Base-by-base conservation (phyloP, 2,329 filamentous ascomycete genomes). In the Byssothecium circinans region DNA sequence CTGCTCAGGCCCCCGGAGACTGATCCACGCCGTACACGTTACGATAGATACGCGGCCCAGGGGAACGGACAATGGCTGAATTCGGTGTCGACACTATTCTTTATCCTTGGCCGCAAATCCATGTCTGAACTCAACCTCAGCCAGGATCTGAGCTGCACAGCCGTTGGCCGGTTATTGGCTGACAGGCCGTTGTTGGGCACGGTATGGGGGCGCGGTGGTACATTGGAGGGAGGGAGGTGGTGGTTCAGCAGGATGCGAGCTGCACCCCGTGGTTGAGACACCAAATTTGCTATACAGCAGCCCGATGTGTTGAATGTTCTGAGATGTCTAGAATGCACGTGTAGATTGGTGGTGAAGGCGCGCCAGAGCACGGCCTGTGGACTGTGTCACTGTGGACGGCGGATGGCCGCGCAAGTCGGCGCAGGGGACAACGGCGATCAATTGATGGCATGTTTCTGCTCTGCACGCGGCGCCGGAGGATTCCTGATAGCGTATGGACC, bases 21-120 rank as follows among this genome's bases (percentile, higher is more conserved):
- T 14, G 29, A 32, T 32, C 29, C 29, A 32, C 29, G 29, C 7
- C 29, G 12, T 32, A 41, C 45, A 41, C 40, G 45, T 38, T 34
- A 45, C 40, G 39, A n/a, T 10, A n/a, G n/a, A n/a, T n/a, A n/a
- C n/a, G n/a, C 22, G 41, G 41, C 23, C 30, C 47, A 46, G 37
- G 43, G 35, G 8, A 34, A 34, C 51, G 47, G 47, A 48, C 47
- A 50, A 47, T 50, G 43, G 15, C 35, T 17, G 29, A 25, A 23
- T 11, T 42, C 34, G 15, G 20, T 29, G 44, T 50, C 46, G 47
- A 51, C 50, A 49, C 47, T 45, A 45, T 47, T 49, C 49, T 43
- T 19, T 3, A 22, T 43, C 12, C 49, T 50, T 52, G 46, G 49
- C 49, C 40, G 10, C 39, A 6, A 4, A 17, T 37, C 38, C 30